These are phyloP conservation scores for Oidium heveae DNA, from an alignment of 2,329 filamentous ascomycete species.

Conservation along the genomic window DNA sequence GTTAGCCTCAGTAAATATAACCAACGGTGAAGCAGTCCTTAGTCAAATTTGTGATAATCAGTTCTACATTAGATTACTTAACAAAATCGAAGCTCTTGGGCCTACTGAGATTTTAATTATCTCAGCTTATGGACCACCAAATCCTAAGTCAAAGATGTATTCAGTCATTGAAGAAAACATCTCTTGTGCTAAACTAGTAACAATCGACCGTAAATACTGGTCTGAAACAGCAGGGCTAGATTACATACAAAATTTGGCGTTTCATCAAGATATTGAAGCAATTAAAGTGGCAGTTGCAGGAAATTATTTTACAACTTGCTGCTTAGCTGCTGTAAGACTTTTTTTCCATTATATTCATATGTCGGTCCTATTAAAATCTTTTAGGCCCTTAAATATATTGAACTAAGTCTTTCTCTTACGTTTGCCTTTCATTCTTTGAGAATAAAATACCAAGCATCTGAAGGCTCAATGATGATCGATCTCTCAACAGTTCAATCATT, in stretches of 20 bases:
- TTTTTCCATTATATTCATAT: background rate
- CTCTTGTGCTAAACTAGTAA: conserved; percentile 30
- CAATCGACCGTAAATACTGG: conserved; percentile 59
- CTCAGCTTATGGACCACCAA: conserved; percentile 36
- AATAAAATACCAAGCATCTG: conserved; percentile 66
- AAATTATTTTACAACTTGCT: conserved; percentile 71
- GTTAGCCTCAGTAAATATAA: conserved; percentile 65
- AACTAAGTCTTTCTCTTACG: conserved; percentile 37
- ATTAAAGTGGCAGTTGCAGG: conserved; percentile 56
- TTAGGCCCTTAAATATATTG: conserved; percentile 60
- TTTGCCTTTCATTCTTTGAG: conserved; percentile 62
- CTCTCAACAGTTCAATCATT: conserved; percentile 65
- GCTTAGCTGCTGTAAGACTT: conserved; percentile 51
- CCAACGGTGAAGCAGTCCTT: conserved; percentile 59
- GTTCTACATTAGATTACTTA: conserved; percentile 67
- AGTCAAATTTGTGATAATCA: conserved; percentile 87
- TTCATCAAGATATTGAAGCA: conserved; percentile 53
- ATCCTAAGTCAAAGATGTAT: conserved; percentile 46
- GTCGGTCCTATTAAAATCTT: conserved; percentile 1
- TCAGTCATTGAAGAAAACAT: conserved; percentile 51
- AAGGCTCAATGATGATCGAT: conserved; percentile 91
- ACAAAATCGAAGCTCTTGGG: conserved; percentile 61
- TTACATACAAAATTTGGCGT: conserved; percentile 55
- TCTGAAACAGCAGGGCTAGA: conserved; percentile 55
- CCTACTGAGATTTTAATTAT: conserved; percentile 63